These are phyloP conservation scores for Mycosarcoma maydis DNA, from an alignment of 1,284 basidiomycete species.

Conservation along the genomic window DNA sequence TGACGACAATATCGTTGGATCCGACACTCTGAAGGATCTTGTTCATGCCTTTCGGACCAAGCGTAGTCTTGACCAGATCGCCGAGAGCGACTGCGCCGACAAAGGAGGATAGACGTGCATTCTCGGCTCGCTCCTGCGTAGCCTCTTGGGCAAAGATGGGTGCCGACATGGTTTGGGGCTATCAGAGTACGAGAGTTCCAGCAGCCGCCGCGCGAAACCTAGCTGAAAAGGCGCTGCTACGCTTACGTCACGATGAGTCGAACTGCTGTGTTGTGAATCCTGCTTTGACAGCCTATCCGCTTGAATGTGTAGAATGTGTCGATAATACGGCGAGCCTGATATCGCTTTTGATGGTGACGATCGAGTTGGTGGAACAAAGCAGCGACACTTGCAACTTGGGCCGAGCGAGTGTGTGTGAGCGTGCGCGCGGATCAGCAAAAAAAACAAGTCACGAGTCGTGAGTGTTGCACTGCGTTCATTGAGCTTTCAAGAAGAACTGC, in stretches of 20 bases:
- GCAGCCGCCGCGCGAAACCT: too few relatives aligned
- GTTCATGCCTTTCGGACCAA: conserved; percentile 96
- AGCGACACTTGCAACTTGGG: too few relatives aligned
- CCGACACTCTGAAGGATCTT: conserved; percentile 92
- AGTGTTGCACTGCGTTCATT: conserved; percentile 12
- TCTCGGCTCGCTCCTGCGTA: conserved; percentile 97
- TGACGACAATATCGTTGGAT: conserved; percentile 92
- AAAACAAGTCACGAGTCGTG: too few relatives aligned
- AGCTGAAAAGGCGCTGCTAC: too few relatives aligned
- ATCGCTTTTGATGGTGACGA: too few relatives aligned
- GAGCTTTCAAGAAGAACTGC: neutral
- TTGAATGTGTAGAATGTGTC: too few relatives aligned
- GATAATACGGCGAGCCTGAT: too few relatives aligned
- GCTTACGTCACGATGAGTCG: too few relatives aligned
- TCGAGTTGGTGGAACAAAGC: too few relatives aligned
- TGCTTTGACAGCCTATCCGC: too few relatives aligned
- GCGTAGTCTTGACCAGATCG: conserved; percentile 96
- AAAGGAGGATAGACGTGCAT: conserved; percentile 94
- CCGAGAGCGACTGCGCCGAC: conserved; percentile 95
- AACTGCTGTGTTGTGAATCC: too few relatives aligned
- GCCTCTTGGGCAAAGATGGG: conserved; percentile 72
- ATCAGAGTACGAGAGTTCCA: too few relatives aligned
- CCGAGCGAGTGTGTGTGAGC: neutral
- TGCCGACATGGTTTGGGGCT: conserved; percentile 62
- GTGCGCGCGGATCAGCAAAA: neutral